Conservation (phyloP, 2,329 filamentous ascomycete species). For the Achaetomium macrosporum region DNA sequence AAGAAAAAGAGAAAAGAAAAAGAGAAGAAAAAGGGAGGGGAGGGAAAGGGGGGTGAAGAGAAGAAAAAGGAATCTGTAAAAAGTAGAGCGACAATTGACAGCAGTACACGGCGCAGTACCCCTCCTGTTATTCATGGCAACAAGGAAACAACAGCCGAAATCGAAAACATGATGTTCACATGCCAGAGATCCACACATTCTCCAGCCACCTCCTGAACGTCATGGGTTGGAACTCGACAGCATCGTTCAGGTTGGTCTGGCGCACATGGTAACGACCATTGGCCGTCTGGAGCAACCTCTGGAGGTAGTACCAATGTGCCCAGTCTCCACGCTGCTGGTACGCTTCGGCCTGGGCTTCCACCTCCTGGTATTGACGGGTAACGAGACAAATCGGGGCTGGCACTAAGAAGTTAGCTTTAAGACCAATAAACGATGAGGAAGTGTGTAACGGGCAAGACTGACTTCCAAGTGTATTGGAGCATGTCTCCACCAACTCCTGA, state of each 20-base stretch:
- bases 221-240: slow-evolving; percentile 42
- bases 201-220: slow-evolving; percentile 51
- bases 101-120: not conserved
- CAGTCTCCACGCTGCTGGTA: slow-evolving; percentile 44
- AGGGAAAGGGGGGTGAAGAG: not conserved
- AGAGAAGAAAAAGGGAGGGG: too few species aligned
- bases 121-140: not conserved
- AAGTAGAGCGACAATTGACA: too few species aligned
- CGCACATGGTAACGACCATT: slow-evolving; percentile 62
- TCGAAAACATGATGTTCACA: slow-evolving; percentile 5
- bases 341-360: slow-evolving; percentile 36
- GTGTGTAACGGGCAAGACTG: slow-evolving; percentile 16
- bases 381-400: slow-evolving; percentile 37
- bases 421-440: slow-evolving; percentile 10
- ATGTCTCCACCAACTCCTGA: slow-evolving; percentile 49
- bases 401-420: not conserved
- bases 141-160: not conserved
- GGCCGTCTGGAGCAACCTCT: slow-evolving; percentile 60
- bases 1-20: too few species aligned
- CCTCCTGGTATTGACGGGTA: slow-evolving; percentile 36
- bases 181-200: slow-evolving; percentile 37
- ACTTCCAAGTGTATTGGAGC: slow-evolving; percentile 46
- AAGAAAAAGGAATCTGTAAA: too few species aligned
- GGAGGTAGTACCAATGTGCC: slow-evolving; percentile 47
- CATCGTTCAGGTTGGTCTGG: slow-evolving; percentile 52